Evolutionary conservation across 495 filamentous ascomycete species (phyloP), one percentile per base, ranked within the genome.

Genomic region (Talaromyces nanjingensis): DNA sequence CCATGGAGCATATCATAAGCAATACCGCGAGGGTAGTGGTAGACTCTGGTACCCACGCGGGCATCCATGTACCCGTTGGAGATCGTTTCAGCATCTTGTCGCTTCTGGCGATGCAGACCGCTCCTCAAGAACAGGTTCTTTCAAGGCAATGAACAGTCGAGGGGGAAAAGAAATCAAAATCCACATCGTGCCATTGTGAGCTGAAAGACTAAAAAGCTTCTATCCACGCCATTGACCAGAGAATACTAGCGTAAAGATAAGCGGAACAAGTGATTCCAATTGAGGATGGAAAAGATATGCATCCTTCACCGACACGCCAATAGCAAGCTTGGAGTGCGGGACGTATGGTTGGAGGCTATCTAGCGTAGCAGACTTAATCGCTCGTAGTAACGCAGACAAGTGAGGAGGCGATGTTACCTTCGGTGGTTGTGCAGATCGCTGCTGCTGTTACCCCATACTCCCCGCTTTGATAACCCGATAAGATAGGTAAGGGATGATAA

Each of bases 41-140:
- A 9, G 75, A 78, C 64, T 79, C 68, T 9, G 80, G 80, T 37
- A 81, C 78, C 73, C 76, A 80, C n/a, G 79, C 78, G n/a, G 79
- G 78, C 53, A 83, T 69, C 80, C 80, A 83, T 29, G 78, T 83
- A 9, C 79, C 79, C 4, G 79, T 81, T 8, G 59, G 49, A 14
- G 75, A 68, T 64, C 66, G 74, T 57, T 70, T 65, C 25, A 78
- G 47, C 74, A 78, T 78, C 59, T 34, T 33, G 25, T 52, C 9
- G 6, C 14, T 42, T 27, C 25, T 18, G 34, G 31, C 1, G 31
- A 59, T 24, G 56, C 31, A 37, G 22, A 52, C 16, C 22, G 24
- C 16, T 45, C n/a, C 45, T 31, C 54, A 20, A 59, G 33, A 25
- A 20, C 18, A 59, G 31, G 7, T 34, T 24, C 9, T 6, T 12